A percentile compares a stretch with the other conserved stretches of the same genome.
Evolutionary conservation across 306 rosid genomes (phyloP).

Genomic region (Medicago truncatula): DNA sequence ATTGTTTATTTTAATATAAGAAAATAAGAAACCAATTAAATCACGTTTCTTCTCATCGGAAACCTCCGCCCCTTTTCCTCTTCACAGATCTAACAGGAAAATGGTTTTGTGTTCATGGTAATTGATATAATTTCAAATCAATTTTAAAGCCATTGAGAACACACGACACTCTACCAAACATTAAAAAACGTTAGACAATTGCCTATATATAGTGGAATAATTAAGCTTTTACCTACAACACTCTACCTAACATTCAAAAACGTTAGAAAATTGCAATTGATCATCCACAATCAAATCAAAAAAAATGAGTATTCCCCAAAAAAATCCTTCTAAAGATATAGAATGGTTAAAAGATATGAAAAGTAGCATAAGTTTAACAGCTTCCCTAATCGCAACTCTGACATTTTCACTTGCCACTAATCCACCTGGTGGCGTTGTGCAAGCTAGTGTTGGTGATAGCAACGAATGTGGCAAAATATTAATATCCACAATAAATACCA

Average conservation of each 20-base stretch:
- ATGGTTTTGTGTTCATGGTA: too few relatives aligned
- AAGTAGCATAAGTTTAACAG: background rate
- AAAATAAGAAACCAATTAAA: too few relatives aligned
- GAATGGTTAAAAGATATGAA: slow-evolving; percentile 27
- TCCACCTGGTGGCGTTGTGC: background rate
- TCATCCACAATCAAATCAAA: background rate
- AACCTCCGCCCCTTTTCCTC: too few relatives aligned
- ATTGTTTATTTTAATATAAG: too few relatives aligned
- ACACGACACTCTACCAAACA: too few relatives aligned
- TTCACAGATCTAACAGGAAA: too few relatives aligned
- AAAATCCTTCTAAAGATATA: background rate
- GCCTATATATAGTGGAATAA: background rate
- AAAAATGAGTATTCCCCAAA: background rate
- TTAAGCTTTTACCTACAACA: background rate
- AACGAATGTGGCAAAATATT: too few relatives aligned
- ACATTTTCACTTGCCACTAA: slow-evolving; percentile 26
- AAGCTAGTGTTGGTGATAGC: accelerated
- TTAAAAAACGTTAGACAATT: too few relatives aligned
- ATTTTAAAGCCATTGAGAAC: too few relatives aligned
- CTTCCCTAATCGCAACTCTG: slow-evolving; percentile 30
- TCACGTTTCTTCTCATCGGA: too few relatives aligned
- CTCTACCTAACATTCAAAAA: background rate
- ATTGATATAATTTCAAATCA: too few relatives aligned
- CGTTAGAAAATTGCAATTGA: background rate
- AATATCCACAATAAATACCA: too few relatives aligned